Evolutionary conservation across 2,329 filamentous ascomycete species (phyloP).

Genomic region (Drechslerella coelobrocha): DNA sequence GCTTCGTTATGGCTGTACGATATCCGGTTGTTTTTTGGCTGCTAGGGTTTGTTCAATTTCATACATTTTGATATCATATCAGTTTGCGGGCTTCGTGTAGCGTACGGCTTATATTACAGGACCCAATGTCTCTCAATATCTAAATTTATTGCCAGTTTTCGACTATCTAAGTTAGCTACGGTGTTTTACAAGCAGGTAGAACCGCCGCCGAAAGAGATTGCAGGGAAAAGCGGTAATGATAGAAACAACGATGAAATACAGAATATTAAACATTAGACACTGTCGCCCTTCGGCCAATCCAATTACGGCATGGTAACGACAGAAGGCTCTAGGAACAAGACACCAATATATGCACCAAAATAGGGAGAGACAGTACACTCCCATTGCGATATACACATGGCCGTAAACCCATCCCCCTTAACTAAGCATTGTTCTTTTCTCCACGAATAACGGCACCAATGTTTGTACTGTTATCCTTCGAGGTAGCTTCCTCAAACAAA

Average conservation of each 20-base stretch:
- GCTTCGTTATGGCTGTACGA: neutral
- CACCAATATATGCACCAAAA: too few relatives aligned
- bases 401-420: too few relatives aligned
- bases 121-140: too few relatives aligned
- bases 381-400: too few relatives aligned
- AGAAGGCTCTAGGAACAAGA: neutral
- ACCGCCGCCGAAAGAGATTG: neutral
- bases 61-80: neutral
- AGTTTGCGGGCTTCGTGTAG: neutral
- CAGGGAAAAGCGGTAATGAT: neutral
- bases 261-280: neutral
- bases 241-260: neutral
- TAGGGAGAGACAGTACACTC: neutral
- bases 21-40: conserved; percentile 7
- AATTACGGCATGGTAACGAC: neutral
- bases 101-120: too few relatives aligned
- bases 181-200: neutral
- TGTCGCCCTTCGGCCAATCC: too few relatives aligned
- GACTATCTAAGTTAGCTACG: too few relatives aligned
- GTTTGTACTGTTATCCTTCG: neutral
- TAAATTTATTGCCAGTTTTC: neutral
- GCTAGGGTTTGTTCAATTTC: neutral
- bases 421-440: conserved; percentile 1
- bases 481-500: conserved; percentile 2
- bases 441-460: neutral